Conservation (phyloP, 805 yeast genomes). For the Blastobotrys terrestris region DNA sequence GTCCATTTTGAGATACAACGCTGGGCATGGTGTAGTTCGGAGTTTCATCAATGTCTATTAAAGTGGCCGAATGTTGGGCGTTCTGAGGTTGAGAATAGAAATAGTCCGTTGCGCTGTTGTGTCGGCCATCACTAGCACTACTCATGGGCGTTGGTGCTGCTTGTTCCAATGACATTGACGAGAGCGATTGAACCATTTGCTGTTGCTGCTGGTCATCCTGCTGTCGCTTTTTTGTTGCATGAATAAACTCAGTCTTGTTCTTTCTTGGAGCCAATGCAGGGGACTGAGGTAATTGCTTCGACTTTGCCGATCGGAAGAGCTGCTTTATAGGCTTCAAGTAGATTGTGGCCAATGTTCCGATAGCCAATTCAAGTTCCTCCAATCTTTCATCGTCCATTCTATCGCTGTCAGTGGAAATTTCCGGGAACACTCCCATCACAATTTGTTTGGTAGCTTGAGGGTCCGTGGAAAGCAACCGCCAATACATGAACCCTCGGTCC, state of each 20-base stretch:
- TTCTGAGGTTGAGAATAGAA: not conserved
- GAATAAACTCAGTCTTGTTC: not conserved
- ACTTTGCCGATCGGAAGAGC: constrained; percentile 62
- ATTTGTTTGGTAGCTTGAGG: constrained; percentile 44
- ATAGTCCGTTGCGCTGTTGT: not conserved
- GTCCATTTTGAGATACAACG: constrained; percentile 16
- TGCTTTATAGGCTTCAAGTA: constrained; percentile 79
- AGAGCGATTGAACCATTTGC: not conserved
- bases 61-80: not conserved
- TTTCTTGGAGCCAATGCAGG: constrained; percentile 38
- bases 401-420: constrained; percentile 60
- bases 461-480: constrained; percentile 63
- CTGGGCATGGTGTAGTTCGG: constrained; percentile 2
- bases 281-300: constrained; percentile 44
- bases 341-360: constrained; percentile 78
- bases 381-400: constrained; percentile 61
- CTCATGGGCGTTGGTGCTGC: not conserved
- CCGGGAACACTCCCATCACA: constrained; percentile 56
- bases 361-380: constrained; percentile 75
- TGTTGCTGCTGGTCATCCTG: not conserved
- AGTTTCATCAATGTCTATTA: constrained; percentile 8
- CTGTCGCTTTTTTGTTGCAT: not conserved
- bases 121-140: not conserved
- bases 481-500: constrained; percentile 78
- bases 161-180: not conserved